Evolutionary conservation across 2,329 filamentous ascomycete species (phyloP).

Genomic region (Monascus ruber): DNA sequence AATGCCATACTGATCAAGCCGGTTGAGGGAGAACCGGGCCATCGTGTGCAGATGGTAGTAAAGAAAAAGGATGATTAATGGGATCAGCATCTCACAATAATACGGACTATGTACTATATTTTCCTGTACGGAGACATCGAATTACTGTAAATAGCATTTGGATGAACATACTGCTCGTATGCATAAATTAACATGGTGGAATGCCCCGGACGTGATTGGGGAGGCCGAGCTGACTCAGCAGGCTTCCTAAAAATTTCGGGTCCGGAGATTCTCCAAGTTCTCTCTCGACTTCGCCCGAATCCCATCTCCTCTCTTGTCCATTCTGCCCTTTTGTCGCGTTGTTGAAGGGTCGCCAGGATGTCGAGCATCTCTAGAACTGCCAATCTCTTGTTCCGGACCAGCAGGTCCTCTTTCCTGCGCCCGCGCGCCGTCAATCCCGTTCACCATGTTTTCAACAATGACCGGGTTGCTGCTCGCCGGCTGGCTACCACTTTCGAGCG

Average conservation of each 20-base stretch:
- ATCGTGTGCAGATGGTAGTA: constrained; percentile 24
- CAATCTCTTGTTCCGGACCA: constrained; percentile 70
- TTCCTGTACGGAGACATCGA: too few relatives aligned
- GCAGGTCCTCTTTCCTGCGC: constrained; percentile 60
- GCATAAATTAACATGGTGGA: background rate
- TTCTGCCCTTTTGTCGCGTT: constrained; percentile 18
- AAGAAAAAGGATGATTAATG: constrained; percentile 16
- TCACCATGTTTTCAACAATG: constrained; percentile 43
- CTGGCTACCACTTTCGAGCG: constrained; percentile 65
- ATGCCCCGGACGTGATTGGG: constrained; percentile 2
- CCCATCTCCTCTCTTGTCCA: constrained; percentile 14
- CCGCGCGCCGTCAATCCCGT: constrained; percentile 63
- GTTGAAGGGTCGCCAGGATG: constrained; percentile 48
- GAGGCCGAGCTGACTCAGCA: constrained; percentile 25
- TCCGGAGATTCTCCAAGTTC: constrained; percentile 9
- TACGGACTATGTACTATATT: too few relatives aligned
- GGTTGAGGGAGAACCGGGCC: constrained; percentile 32
- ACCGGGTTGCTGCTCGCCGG: constrained; percentile 38
- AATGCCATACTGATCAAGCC: constrained; percentile 29
- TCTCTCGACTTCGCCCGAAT: constrained; percentile 10
- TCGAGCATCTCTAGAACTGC: constrained; percentile 67
- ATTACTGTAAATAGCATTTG: too few relatives aligned
- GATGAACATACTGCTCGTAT: too few relatives aligned
- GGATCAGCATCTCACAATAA: too few relatives aligned
- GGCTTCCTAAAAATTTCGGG: constrained; percentile 24